phyloP scores from a whole-genome alignment of 805 yeast genomes.

The Ogataea degrootiae region DNA sequence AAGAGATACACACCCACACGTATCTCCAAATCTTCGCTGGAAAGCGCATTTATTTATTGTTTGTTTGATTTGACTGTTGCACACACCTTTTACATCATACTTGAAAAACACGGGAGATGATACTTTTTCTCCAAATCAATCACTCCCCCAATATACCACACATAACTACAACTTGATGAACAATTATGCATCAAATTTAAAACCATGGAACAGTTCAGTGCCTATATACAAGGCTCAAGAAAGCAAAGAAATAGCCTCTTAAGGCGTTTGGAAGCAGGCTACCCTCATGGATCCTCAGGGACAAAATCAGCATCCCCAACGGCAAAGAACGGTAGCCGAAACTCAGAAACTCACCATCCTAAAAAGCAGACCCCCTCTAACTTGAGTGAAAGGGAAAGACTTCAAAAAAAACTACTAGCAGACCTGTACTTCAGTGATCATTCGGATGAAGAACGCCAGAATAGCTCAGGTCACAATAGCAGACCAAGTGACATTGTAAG shows the following conservation, averaged over 20 bases:
- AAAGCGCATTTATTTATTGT: too few species aligned
- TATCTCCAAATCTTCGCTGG: too few species aligned
- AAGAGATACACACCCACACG: too few species aligned
- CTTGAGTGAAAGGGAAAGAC: conserved; percentile 7
- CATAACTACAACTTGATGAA: background rate
- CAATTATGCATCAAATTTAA: background rate
- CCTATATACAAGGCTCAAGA: conserved; percentile 14
- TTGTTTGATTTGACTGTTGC: too few species aligned
- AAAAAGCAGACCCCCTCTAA: background rate
- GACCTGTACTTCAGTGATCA: conserved; percentile 23
- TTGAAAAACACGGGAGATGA: too few species aligned
- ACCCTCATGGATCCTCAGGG: conserved; percentile 3
- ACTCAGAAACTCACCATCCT: background rate
- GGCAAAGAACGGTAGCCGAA: background rate
- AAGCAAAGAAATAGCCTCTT: conserved; percentile 11
- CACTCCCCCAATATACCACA: background rate
- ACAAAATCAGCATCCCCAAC: background rate
- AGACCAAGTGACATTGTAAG: too few species aligned
- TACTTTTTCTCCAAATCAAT: background rate
- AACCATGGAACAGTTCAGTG: conserved; percentile 14
- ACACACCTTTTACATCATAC: too few species aligned
- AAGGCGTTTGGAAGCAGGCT: conserved; percentile 3
- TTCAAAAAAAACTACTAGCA: conserved; percentile 13
- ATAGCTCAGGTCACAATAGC: conserved; percentile 2
- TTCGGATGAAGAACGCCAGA: conserved; percentile 18